Evolutionary conservation across 495 filamentous ascomycete genomes (phyloP).

Genomic region (Haplographium delicatum): DNA sequence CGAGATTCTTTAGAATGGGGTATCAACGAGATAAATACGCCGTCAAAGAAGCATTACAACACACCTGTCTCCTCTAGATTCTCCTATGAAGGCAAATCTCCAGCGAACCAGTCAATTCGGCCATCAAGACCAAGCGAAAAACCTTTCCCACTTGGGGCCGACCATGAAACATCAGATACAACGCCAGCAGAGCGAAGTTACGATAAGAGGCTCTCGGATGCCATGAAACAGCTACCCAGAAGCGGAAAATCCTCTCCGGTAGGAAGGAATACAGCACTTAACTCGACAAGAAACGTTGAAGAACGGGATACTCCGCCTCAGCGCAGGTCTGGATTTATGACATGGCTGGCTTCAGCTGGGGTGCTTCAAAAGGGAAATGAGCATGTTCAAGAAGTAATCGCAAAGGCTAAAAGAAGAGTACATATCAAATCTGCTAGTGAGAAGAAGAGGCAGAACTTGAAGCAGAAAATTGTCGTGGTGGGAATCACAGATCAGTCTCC

Average conservation of each 20-base stretch:
- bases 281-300: background rate
- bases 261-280: background rate
- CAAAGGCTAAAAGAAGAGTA: constrained; percentile 6
- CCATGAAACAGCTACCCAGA: background rate
- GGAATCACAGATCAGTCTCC: constrained; percentile 16
- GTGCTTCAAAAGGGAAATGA: constrained; percentile 6
- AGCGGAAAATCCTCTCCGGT: background rate
- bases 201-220: background rate
- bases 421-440: constrained; percentile 3
- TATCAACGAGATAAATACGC: background rate
- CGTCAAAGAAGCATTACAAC: background rate
- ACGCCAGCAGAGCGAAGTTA: background rate
- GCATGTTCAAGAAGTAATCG: constrained; percentile 2
- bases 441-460: constrained; percentile 14
- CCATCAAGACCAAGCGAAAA: background rate
- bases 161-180: background rate
- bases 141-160: background rate
- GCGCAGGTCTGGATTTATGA: background rate
- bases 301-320: constrained; percentile 2
- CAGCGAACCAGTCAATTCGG: background rate
- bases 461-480: constrained; percentile 18
- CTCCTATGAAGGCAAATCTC: background rate
- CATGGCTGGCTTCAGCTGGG: background rate
- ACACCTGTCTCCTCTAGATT: background rate
- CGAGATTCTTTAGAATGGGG: background rate